phyloP scores from a whole-genome alignment of 2,329 filamentous ascomycete species.

The Sclerotinia trifoliorum region DNA sequence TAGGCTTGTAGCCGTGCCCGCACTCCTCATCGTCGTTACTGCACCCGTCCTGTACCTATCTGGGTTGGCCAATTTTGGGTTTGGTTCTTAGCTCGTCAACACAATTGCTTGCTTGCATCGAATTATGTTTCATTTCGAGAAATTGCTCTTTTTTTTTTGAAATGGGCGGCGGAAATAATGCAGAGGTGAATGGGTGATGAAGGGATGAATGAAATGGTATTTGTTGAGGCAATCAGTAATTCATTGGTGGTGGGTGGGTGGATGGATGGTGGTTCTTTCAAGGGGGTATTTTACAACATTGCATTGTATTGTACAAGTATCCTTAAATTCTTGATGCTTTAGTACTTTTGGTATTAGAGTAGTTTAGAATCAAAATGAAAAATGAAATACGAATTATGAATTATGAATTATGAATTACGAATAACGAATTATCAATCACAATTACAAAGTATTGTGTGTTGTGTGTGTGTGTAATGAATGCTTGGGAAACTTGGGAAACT shows the following conservation, averaged over 20 bases:
- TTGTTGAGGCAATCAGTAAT: neutral
- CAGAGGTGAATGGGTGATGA: neutral
- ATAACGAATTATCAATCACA: neutral
- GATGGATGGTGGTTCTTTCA: neutral
- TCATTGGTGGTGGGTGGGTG: neutral
- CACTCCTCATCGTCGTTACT: constrained; percentile 31
- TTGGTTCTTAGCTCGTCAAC: constrained; percentile 6
- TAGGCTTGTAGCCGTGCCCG: constrained; percentile 35
- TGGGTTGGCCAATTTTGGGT: constrained; percentile 20
- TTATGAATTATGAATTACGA: too few relatives aligned
- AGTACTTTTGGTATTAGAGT: neutral
- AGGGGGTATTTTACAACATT: neutral
- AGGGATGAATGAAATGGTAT: neutral
- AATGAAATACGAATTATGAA: neutral
- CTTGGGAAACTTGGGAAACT: too few relatives aligned
- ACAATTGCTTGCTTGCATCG: constrained; percentile 51
- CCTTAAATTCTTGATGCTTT: constrained; percentile 2
- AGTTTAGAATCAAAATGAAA: constrained; percentile 4
- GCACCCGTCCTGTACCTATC: constrained; percentile 34
- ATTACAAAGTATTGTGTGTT: too few relatives aligned
- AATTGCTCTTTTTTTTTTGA: neutral
- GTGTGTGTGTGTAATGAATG: too few relatives aligned
- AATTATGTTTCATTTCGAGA: constrained; percentile 56
- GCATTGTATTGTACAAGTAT: constrained; percentile 7
- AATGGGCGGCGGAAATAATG: neutral